phyloP scores from a whole-genome alignment of 1,284 basidiomycete genomes.

The Trichosporon ovoides region DNA sequence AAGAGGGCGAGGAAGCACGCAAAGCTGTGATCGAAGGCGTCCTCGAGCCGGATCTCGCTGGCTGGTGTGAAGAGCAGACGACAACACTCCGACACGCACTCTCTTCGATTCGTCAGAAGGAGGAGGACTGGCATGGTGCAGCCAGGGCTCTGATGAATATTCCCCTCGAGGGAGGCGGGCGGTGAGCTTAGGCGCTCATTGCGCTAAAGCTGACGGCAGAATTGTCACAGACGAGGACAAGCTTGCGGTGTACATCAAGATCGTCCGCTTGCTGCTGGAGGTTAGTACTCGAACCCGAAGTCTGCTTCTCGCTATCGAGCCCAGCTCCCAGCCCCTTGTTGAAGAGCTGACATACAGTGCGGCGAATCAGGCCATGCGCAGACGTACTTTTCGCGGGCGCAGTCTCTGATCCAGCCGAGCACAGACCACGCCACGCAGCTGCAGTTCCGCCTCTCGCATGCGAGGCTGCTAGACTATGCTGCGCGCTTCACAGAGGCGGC shows the following conservation, averaged over 20 bases:
- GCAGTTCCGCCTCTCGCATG: slow-evolving; percentile 76
- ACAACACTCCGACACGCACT: slow-evolving; percentile 78
- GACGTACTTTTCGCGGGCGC: slow-evolving; percentile 93
- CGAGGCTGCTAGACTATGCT: slow-evolving; percentile 84
- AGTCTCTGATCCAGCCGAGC: slow-evolving; percentile 72
- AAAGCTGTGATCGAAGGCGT: slow-evolving; percentile 39
- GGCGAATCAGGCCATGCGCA: slow-evolving; percentile 71
- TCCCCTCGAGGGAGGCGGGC: slow-evolving; percentile 81
- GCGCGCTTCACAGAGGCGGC: slow-evolving; percentile 95
- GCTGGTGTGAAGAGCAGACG: slow-evolving; percentile 91
- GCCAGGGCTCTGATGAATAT: slow-evolving; percentile 86
- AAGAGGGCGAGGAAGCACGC: slow-evolving; percentile 26
- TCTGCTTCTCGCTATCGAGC: not conserved
- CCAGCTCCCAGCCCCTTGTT: not conserved
- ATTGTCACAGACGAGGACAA: slow-evolving; percentile 76
- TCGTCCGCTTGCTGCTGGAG: slow-evolving; percentile 89
- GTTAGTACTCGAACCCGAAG: slow-evolving; percentile 51
- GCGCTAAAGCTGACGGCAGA: slow-evolving; percentile 49
- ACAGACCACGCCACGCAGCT: slow-evolving; percentile 70
- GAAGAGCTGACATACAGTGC: slow-evolving; percentile 28
- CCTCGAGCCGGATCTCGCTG: slow-evolving; percentile 47
- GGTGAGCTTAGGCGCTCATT: slow-evolving; percentile 53
- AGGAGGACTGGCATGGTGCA: slow-evolving; percentile 89
- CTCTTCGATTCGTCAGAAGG: slow-evolving; percentile 77
- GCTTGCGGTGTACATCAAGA: slow-evolving; percentile 83